Conservation (phyloP, 2,329 filamentous ascomycete genomes). For the Botrytis fabae region DNA sequence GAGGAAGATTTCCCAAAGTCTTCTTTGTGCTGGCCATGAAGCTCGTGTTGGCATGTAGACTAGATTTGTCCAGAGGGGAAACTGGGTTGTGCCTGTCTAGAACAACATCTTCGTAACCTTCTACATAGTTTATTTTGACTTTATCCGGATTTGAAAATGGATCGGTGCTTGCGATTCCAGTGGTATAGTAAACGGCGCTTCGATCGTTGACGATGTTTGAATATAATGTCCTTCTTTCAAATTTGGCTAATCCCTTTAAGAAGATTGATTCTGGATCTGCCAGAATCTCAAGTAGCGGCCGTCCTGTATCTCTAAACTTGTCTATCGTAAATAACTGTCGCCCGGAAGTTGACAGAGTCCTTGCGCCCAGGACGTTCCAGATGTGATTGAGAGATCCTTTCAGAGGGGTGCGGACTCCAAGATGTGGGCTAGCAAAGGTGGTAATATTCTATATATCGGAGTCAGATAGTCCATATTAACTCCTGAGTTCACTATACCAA, state of each 20-base stretch:
- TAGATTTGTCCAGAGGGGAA: constrained; percentile 45
- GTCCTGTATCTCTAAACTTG: constrained; percentile 77
- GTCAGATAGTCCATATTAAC: not conserved
- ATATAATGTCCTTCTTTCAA: constrained; percentile 77
- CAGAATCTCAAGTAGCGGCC: constrained; percentile 76
- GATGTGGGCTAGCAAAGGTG: constrained; percentile 83
- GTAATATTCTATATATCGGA: constrained; percentile 69
- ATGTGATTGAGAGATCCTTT: constrained; percentile 65
- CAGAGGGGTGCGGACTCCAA: constrained; percentile 71
- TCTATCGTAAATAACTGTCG: constrained; percentile 87
- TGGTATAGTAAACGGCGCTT: constrained; percentile 81
- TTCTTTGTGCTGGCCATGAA: constrained; percentile 40
- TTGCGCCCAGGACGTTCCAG: constrained; percentile 82
- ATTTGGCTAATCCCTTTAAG: constrained; percentile 72
- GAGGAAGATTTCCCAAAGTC: constrained; percentile 52
- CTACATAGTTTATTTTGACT: constrained; percentile 70
- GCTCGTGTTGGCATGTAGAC: constrained; percentile 31
- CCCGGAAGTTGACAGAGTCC: constrained; percentile 79
- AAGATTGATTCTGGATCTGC: constrained; percentile 86
- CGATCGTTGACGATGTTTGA: constrained; percentile 85
- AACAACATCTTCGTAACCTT: constrained; percentile 73
- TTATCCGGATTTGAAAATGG: constrained; percentile 70
- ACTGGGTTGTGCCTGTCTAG: constrained; percentile 68
- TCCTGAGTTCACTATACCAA: constrained; percentile 1
- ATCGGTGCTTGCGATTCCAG: constrained; percentile 72